Evolutionary conservation across 139 green algal species (phyloP).

Genomic region (Tetraselmis chui): DNA sequence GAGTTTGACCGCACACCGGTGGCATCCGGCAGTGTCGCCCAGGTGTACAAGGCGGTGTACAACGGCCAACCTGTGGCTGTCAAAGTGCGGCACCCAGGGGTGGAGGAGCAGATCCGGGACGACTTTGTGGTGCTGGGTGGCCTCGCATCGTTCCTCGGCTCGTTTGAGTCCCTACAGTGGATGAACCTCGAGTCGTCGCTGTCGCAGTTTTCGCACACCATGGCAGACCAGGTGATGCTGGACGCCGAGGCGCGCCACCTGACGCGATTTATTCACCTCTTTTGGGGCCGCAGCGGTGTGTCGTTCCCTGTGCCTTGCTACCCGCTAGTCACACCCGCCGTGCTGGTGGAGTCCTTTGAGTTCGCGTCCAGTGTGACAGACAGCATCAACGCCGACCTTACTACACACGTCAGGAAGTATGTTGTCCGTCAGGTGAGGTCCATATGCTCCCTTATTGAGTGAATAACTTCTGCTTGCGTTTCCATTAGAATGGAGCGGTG

Average conservation of each 20-base stretch:
- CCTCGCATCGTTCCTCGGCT: background rate
- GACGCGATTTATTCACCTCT: constrained; percentile 8
- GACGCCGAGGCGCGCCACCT: constrained; percentile 5
- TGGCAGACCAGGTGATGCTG: constrained; percentile 1
- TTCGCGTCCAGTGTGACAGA: background rate
- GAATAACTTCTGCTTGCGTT: too few species aligned
- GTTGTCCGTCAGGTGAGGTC: background rate
- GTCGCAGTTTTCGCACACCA: background rate
- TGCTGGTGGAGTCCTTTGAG: constrained; percentile 12
- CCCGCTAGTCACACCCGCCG: constrained; percentile 5
- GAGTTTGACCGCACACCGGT: constrained; percentile 4
- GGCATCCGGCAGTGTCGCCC: background rate
- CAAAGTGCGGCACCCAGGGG: constrained; percentile 9
- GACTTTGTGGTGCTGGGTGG: constrained; percentile 12
- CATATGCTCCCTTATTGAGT: too few species aligned
- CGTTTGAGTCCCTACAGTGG: constrained; percentile 4
- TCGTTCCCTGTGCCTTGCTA: constrained; percentile 11
- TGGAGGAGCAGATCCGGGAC: constrained; percentile 8
- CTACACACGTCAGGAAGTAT: background rate
- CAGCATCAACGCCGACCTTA: background rate
- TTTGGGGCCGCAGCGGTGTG: constrained; percentile 1
- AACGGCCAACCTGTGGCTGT: background rate
- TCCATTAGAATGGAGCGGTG: too few species aligned
- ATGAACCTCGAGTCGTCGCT: constrained; percentile 6
- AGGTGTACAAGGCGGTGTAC: constrained; percentile 11